Conservation (phyloP, 2,329 filamentous ascomycete species). For the Metarhizium robertsii region DNA sequence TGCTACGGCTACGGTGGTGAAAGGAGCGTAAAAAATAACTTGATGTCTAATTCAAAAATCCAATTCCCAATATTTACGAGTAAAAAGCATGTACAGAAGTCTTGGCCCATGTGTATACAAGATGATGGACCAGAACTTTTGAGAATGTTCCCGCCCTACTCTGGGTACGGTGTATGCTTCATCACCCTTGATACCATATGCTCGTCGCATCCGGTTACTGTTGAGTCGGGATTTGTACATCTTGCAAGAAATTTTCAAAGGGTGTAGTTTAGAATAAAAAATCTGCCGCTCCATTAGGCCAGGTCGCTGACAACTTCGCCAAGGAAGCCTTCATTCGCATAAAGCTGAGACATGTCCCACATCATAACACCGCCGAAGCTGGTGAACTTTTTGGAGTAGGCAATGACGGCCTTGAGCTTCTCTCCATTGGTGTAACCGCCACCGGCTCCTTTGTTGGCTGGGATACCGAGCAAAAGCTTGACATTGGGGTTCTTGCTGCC, state of each 20-base stretch:
- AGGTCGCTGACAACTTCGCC: conserved; percentile 29
- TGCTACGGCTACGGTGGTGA: not conserved
- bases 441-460: conserved; percentile 44
- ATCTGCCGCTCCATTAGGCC: not conserved
- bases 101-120: not conserved
- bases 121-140: not conserved
- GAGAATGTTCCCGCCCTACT: not conserved
- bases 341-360: conserved; percentile 57
- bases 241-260: no score
- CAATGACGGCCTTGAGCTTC: conserved; percentile 38
- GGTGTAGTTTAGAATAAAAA: no score
- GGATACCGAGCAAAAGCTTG: conserved; percentile 53
- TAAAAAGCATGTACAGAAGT: not conserved
- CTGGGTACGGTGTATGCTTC: not conserved
- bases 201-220: no score
- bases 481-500: conserved; percentile 46
- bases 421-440: conserved; percentile 42
- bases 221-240: no score
- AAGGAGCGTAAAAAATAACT: not conserved
- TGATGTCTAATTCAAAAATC: not conserved
- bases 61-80: not conserved
- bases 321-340: conserved; percentile 47
- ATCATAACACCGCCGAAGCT: conserved; percentile 62
- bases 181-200: no score
- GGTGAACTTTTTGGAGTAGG: conserved; percentile 42